These are phyloP conservation scores for Ustilago lituana DNA, from an alignment of 1,284 basidiomycete species.

Conservation along the genomic window DNA sequence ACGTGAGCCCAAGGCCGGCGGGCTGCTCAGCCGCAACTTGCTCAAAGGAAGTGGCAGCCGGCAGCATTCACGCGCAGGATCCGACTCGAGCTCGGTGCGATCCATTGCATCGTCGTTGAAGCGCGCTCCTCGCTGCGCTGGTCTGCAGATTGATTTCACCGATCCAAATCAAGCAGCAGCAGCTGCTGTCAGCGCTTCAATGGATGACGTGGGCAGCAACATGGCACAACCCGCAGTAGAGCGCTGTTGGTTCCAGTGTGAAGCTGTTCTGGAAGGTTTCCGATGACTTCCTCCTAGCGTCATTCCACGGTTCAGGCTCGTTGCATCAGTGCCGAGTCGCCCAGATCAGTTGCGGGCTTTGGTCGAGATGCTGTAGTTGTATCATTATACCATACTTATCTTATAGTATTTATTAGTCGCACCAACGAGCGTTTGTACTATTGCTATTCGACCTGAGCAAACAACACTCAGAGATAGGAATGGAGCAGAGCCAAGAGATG, in stretches of 20 bases:
- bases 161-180: slow-evolving; percentile 13
- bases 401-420: too few relatives aligned
- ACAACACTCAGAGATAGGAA: too few relatives aligned
- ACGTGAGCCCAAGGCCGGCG: slow-evolving; percentile 28
- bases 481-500: too few relatives aligned
- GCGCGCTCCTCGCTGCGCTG: slow-evolving; percentile 34
- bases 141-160: slow-evolving; percentile 29
- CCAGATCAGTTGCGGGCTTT: too few relatives aligned
- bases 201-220: background rate
- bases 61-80: slow-evolving; percentile 16
- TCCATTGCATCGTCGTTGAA: slow-evolving; percentile 17
- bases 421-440: too few relatives aligned
- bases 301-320: too few relatives aligned
- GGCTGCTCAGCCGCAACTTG: slow-evolving; percentile 32
- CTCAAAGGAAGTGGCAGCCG: slow-evolving; percentile 19
- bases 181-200: background rate
- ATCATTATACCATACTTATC: too few relatives aligned
- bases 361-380: too few relatives aligned
- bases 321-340: too few relatives aligned
- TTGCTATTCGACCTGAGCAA: too few relatives aligned
- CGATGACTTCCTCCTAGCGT: too few relatives aligned
- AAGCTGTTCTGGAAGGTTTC: slow-evolving; percentile 41
- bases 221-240: background rate
- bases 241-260: slow-evolving; percentile 53
- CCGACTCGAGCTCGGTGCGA: slow-evolving; percentile 36